Evolutionary conservation across 2,329 filamentous ascomycete species (phyloP).

Genomic region (Sarocladium oryzae): DNA sequence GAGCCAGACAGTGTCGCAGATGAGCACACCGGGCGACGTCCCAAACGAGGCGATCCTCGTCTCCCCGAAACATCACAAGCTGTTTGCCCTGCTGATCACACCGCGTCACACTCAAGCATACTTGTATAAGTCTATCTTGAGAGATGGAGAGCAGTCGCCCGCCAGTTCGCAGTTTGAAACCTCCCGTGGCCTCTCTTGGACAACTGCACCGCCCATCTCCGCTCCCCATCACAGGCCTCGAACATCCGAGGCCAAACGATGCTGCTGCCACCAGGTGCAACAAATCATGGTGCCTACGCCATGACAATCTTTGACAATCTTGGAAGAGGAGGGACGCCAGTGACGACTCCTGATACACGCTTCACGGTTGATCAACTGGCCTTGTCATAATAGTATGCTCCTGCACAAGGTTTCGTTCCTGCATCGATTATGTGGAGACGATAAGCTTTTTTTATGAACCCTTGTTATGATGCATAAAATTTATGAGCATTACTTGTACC

Average conservation of each 20-base stretch:
- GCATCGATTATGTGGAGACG: background rate
- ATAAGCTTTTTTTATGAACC: background rate
- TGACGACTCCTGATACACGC: background rate
- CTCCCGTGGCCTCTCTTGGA: background rate
- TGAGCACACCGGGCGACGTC: no score
- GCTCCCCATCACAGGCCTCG: background rate
- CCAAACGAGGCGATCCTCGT: background rate
- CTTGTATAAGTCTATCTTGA: no score
- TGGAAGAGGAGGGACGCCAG: background rate
- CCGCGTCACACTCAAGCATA: background rate
- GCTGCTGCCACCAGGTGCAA: background rate
- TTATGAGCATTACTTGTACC: background rate
- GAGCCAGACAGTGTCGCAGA: background rate
- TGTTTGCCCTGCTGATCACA: background rate
- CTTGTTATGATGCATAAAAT: background rate
- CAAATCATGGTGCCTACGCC: background rate
- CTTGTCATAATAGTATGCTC: background rate
- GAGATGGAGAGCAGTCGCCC: background rate
- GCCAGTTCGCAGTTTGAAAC: background rate
- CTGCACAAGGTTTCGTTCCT: background rate
- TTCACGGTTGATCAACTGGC: no score
- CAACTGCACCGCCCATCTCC: background rate
- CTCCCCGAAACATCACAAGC: background rate
- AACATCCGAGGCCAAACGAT: background rate
- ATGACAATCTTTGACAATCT: background rate